Evolutionary conservation across 208 protist species (phyloP).

Genomic region (Trypanosoma rangeli): DNA sequence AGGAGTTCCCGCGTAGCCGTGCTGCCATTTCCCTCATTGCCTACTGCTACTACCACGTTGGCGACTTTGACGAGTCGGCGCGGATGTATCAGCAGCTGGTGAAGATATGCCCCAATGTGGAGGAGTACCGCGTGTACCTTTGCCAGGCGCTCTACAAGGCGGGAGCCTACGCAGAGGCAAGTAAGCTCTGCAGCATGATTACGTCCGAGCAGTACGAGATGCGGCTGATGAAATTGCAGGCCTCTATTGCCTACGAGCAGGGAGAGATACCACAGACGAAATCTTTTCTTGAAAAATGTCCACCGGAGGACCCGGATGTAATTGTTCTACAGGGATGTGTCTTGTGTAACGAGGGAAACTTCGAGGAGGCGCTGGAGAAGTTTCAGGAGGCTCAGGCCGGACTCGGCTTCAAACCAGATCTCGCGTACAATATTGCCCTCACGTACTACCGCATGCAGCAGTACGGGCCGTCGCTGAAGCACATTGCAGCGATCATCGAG

Average conservation of each 20-base stretch:
- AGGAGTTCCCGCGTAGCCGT: slow-evolving; percentile 94
- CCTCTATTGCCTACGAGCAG: slow-evolving; percentile 92
- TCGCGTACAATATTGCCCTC: slow-evolving; percentile 97
- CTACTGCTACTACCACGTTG: slow-evolving; percentile 96
- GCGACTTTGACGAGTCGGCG: slow-evolving; percentile 89
- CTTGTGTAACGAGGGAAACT: slow-evolving; percentile 90
- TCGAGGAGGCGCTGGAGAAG: slow-evolving; percentile 91
- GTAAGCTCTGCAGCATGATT: slow-evolving; percentile 79
- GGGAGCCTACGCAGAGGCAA: slow-evolving; percentile 90
- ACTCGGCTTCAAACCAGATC: slow-evolving; percentile 87
- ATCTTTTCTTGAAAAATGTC: slow-evolving; percentile 84
- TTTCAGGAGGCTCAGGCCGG: slow-evolving; percentile 93
- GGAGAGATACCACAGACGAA: slow-evolving; percentile 92
- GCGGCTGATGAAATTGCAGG: slow-evolving; percentile 89
- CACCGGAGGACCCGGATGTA: slow-evolving; percentile 84
- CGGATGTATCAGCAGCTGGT: slow-evolving; percentile 91
- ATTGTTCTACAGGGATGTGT: slow-evolving; percentile 90
- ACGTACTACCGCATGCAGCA: slow-evolving; percentile 96
- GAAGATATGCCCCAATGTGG: slow-evolving; percentile 91
- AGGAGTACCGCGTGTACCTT: slow-evolving; percentile 96
- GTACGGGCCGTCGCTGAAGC: slow-evolving; percentile 92
- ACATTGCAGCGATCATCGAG: slow-evolving; percentile 96
- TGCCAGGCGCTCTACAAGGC: slow-evolving; percentile 96
- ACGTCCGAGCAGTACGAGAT: slow-evolving; percentile 79
- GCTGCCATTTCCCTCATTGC: slow-evolving; percentile 96